Base-by-base conservation (phyloP, 139 green algal species). In the Volvox africanus region DNA sequence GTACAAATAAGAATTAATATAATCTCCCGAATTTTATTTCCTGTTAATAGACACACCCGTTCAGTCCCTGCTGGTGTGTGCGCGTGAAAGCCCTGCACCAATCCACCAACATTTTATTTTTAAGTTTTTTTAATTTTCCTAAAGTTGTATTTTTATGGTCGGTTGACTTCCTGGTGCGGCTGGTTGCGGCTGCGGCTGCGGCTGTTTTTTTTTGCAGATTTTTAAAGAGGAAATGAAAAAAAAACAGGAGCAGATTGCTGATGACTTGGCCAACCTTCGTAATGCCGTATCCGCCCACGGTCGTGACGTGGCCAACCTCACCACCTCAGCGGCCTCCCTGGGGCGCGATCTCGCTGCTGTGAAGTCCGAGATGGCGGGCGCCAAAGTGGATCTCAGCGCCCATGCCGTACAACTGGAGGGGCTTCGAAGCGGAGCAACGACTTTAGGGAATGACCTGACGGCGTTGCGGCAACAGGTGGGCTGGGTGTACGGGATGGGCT, bases 381-480 rank as follows among this genome's bases (percentile, higher is more conserved):
- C 36, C 14, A 76, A 87, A 61, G 33, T n/a, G 1, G 16, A 19
- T 30, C 32, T 80, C 6, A 33, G n/a, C 22, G 62, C 16, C 32
- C 61, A 75, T 26, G 19, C 19, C 14, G 2, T 68, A 17, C 61
- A 80, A 21, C 35, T 88, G 36, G 35, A 26, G 26, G 69, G 21
- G 6, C 28, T 73, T 24, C 24, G 55, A 28, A 26, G 13, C 21
- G 1, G 21, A 30, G 12, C 24, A 22, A 35, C 65, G 55, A 21
- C 62, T 24, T 30, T 37, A 24, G 61, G 30, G 55, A 22, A 35
- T 1, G 82, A 88, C 28, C 62, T 88, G 17, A 67, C 33, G 65
- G 82, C 82, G 33, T 14, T 79, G 82, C 21, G 35, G 82, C 82
- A 88, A 67, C 32, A 79, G 82, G 82, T 76, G 37, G 77, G 32